phyloP scores from a whole-genome alignment of 169 alveolate genomes.

The Perkinsus marinus region DNA sequence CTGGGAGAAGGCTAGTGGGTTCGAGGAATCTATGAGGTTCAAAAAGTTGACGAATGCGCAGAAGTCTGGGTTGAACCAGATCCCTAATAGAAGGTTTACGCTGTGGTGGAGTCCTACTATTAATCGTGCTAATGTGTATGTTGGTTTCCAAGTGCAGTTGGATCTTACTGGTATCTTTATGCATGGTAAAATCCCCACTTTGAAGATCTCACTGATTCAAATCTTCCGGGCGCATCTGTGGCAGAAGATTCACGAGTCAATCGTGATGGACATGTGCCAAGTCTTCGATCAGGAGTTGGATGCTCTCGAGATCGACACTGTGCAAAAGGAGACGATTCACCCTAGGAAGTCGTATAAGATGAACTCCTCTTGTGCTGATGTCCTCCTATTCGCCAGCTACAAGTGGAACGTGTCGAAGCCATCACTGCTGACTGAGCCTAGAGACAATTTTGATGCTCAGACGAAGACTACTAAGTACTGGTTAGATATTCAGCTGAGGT shows the following conservation, averaged over 20 bases:
- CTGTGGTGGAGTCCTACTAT: constrained; percentile 99
- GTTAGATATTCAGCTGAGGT: constrained; percentile 95
- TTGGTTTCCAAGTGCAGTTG: constrained; percentile 99
- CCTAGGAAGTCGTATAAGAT: constrained; percentile 98
- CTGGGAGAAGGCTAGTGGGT: constrained; percentile 99
- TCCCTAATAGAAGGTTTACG: constrained; percentile 99
- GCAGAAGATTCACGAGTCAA: constrained; percentile 99
- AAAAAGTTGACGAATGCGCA: constrained; percentile 99
- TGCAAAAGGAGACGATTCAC: constrained; percentile 98
- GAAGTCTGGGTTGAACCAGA: constrained; percentile 95
- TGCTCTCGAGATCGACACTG: constrained; percentile 93
- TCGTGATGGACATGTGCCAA: constrained; percentile 98
- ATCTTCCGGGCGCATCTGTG: constrained; percentile 99
- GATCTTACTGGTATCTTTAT: constrained; percentile 99
- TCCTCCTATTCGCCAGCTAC: constrained; percentile 89
- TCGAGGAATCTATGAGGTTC: constrained; percentile 98
- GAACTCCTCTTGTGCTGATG: constrained; percentile 99
- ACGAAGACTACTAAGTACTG: constrained; percentile 33
- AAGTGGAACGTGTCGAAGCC: constrained; percentile 96
- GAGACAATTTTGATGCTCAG: constrained; percentile 66
- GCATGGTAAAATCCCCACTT: constrained; percentile 99
- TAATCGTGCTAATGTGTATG: constrained; percentile 99
- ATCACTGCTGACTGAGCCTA: constrained; percentile 84
- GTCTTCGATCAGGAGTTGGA: constrained; percentile 97
- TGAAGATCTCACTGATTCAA: constrained; percentile 95